Percentiles rank a stretch among this genome's conserved stretches.
These are phyloP conservation scores for Erythrobasidium hasegawianum DNA, from an alignment of 1,284 basidiomycete genomes.

Conservation along the genomic window DNA sequence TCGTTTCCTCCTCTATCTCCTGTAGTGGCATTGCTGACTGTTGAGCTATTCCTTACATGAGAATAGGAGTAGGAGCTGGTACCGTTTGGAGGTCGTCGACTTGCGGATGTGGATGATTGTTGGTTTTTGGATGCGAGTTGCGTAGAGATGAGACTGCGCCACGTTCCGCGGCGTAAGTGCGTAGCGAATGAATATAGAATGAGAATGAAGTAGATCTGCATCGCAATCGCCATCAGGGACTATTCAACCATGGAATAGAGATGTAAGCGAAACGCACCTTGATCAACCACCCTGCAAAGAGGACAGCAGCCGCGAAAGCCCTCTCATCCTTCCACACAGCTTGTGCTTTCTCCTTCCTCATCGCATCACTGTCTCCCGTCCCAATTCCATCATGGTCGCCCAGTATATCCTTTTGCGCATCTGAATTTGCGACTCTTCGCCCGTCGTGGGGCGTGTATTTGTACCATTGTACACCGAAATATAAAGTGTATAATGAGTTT, in stretches of 20 bases:
- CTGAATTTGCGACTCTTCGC: constrained; percentile 68
- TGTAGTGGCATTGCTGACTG: background rate
- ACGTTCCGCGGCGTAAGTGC: constrained; percentile 87
- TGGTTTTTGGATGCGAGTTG: constrained; percentile 29
- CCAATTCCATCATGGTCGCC: constrained; percentile 46
- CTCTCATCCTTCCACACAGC: constrained; percentile 87
- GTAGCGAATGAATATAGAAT: constrained; percentile 90
- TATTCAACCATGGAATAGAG: too few relatives aligned
- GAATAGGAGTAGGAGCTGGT: constrained; percentile 24
- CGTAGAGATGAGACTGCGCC: background rate
- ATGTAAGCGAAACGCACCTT: constrained; percentile 80
- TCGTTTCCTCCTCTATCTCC: constrained; percentile 10
- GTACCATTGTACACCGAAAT: constrained; percentile 89
- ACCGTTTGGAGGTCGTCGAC: background rate
- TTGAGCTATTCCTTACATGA: constrained; percentile 20
- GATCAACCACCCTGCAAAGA: constrained; percentile 76
- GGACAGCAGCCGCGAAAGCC: constrained; percentile 68
- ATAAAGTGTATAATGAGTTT: constrained; percentile 84
- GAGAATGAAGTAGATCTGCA: constrained; percentile 84
- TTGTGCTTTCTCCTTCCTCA: constrained; percentile 67
- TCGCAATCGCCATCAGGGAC: too few relatives aligned
- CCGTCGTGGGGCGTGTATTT: constrained; percentile 87
- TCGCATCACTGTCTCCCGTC: constrained; percentile 59
- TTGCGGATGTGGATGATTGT: background rate
- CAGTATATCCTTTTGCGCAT: constrained; percentile 79